These are phyloP conservation scores for Tylopilus subfusipes DNA, from an alignment of 768 basidiomycete genomes.

Conservation along the genomic window DNA sequence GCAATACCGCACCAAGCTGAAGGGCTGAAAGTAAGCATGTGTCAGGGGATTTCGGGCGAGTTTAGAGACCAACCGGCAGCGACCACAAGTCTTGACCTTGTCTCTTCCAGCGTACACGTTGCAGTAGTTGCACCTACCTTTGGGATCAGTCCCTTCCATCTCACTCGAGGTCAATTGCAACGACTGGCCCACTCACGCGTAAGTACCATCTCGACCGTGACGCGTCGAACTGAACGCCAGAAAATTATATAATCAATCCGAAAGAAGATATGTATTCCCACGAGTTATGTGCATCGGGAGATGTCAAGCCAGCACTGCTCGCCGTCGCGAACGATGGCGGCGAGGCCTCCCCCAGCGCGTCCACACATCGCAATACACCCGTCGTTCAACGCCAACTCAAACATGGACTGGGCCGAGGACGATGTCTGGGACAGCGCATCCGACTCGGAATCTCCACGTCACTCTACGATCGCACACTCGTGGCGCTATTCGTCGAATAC, in stretches of 20 bases:
- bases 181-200: too few relatives aligned
- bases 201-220: too few relatives aligned
- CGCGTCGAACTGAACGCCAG: too few relatives aligned
- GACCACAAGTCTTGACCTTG: conserved; percentile 25
- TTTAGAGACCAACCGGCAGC: conserved; percentile 19
- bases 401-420: conserved; percentile 74
- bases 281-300: background rate
- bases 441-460: conserved; percentile 68
- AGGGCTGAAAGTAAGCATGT: background rate
- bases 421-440: conserved; percentile 85
- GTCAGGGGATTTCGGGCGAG: background rate
- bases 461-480: conserved; percentile 46
- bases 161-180: background rate
- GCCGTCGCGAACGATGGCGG: conserved; percentile 38
- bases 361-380: conserved; percentile 69
- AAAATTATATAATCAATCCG: background rate
- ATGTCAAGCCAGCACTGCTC: conserved; percentile 1
- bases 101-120: conserved; percentile 19
- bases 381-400: conserved; percentile 41
- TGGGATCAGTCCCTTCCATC: conserved; percentile 14
- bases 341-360: conserved; percentile 67
- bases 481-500: conserved; percentile 36
- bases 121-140: conserved; percentile 26
- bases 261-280: conserved; percentile 10
- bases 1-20: conserved; percentile 29